phyloP scores from a whole-genome alignment of 2,329 filamentous ascomycete genomes.

The Venturia pyrina region DNA sequence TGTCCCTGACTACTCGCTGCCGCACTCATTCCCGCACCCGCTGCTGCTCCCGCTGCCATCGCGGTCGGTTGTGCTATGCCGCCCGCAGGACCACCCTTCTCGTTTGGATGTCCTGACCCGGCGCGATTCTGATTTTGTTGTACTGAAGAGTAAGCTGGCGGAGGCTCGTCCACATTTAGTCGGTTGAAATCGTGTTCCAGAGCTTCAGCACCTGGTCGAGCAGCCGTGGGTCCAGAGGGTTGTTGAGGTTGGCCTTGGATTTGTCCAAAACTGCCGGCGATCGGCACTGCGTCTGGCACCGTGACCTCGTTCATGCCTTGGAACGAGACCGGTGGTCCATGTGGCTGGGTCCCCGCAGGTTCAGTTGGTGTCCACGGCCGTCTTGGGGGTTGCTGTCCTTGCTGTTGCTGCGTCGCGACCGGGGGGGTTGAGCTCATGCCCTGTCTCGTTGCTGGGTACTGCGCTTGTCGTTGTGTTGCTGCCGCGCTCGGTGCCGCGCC shows the following conservation, averaged over 20 bases:
- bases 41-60: slow-evolving; percentile 15
- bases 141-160: slow-evolving; percentile 89
- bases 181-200: slow-evolving; percentile 79
- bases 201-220: slow-evolving; percentile 42
- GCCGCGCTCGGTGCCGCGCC: slow-evolving; percentile 64
- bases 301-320: slow-evolving; percentile 69
- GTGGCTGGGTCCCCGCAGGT: slow-evolving; percentile 70
- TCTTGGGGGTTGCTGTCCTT: slow-evolving; percentile 31
- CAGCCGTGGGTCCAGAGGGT: slow-evolving; percentile 16
- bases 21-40: slow-evolving; percentile 20
- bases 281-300: slow-evolving; percentile 27
- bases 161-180: slow-evolving; percentile 74
- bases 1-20: slow-evolving; percentile 49
- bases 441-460: slow-evolving; percentile 48
- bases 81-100: slow-evolving; percentile 48
- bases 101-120: slow-evolving; percentile 55
- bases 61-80: slow-evolving; percentile 23
- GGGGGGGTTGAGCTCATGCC: slow-evolving; percentile 34
- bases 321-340: slow-evolving; percentile 84
- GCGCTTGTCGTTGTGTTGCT: slow-evolving; percentile 68
- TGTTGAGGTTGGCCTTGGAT: background rate
- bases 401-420: slow-evolving; percentile 24
- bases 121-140: slow-evolving; percentile 25
- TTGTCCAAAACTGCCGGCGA: slow-evolving; percentile 17
- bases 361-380: slow-evolving; percentile 96